These are phyloP conservation scores for Leptomonas pyrrhocoris DNA, from an alignment of 208 protist genomes.

Conservation along the genomic window DNA sequence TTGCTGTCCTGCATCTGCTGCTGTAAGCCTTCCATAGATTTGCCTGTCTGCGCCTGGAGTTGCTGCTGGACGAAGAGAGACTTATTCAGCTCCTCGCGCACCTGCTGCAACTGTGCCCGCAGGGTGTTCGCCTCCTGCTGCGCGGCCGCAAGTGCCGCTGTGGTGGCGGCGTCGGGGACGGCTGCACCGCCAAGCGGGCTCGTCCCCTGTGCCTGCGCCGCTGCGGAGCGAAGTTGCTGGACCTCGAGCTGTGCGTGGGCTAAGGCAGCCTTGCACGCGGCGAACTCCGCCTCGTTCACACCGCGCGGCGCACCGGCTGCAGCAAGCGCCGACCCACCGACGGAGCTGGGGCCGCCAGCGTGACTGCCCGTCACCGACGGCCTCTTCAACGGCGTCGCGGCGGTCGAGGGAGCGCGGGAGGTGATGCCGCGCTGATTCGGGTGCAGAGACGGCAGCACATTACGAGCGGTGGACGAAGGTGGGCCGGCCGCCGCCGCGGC, in stretches of 20 bases:
- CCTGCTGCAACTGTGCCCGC: slow-evolving; percentile 41
- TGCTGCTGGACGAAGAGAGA: slow-evolving; percentile 25
- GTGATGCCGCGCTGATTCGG: neutral
- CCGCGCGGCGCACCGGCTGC: neutral
- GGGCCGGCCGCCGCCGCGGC: neutral
- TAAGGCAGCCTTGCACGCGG: slow-evolving; percentile 47
- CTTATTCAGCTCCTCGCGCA: slow-evolving; percentile 42
- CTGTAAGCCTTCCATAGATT: slow-evolving; percentile 9
- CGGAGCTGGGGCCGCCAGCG: neutral
- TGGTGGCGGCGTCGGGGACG: neutral
- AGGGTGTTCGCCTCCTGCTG: slow-evolving; percentile 27
- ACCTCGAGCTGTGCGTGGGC: slow-evolving; percentile 51
- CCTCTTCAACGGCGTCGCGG: slow-evolving; percentile 1
- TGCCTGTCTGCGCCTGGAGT: slow-evolving; percentile 8
- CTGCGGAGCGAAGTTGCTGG: slow-evolving; percentile 36
- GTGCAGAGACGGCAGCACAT: slow-evolving; percentile 12
- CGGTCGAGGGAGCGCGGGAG: neutral
- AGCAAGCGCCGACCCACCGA: neutral
- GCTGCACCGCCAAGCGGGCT: neutral
- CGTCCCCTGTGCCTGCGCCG: neutral
- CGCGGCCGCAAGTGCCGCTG: slow-evolving; percentile 3
- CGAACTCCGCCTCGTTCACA: slow-evolving; percentile 30
- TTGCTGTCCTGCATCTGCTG: slow-evolving; percentile 17
- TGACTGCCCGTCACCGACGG: neutral
- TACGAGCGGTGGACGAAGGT: neutral